These are phyloP conservation scores for Artomyces pyxidatus DNA, from an alignment of 768 basidiomycete species.

Conservation along the genomic window DNA sequence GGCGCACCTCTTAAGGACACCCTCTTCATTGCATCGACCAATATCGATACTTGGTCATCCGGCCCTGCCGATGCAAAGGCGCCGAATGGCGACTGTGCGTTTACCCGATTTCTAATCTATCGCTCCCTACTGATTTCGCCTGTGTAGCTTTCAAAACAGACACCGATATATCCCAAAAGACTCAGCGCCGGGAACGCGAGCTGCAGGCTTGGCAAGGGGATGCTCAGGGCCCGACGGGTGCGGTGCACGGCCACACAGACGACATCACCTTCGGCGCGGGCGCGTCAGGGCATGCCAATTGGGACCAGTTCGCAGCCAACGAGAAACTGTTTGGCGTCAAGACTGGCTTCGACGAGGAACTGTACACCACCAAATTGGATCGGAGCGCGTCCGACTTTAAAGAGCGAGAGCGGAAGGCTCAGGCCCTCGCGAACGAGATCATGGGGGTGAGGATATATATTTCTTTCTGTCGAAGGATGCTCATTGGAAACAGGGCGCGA, in stretches of 20 bases:
- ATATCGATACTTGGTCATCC: conserved; percentile 66
- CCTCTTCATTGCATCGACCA: conserved; percentile 61
- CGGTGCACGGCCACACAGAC: conserved; percentile 39
- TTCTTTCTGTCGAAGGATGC: background rate
- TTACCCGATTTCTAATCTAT: background rate
- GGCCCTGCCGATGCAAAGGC: conserved; percentile 66
- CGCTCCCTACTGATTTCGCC: background rate
- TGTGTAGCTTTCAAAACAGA: conserved; percentile 68
- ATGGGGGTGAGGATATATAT: conserved; percentile 56
- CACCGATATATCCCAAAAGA: conserved; percentile 62
- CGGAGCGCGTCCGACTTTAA: conserved; percentile 77
- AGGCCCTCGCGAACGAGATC: conserved; percentile 87
- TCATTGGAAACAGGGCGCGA: conserved; percentile 40
- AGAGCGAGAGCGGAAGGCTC: conserved; percentile 82
- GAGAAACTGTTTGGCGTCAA: conserved; percentile 89
- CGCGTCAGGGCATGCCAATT: conserved; percentile 35
- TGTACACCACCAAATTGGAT: conserved; percentile 92
- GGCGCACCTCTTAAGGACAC: conserved; percentile 64
- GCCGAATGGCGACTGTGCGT: conserved; percentile 67
- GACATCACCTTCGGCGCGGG: conserved; percentile 64
- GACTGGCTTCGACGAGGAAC: conserved; percentile 86
- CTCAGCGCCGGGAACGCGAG: conserved; percentile 56
- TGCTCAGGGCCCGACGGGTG: conserved; percentile 21
- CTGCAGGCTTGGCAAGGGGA: conserved; percentile 71
- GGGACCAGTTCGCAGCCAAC: conserved; percentile 95